These are phyloP conservation scores for Fusarium nematophilum DNA, from an alignment of 2,329 filamentous ascomycete genomes.

Conservation along the genomic window DNA sequence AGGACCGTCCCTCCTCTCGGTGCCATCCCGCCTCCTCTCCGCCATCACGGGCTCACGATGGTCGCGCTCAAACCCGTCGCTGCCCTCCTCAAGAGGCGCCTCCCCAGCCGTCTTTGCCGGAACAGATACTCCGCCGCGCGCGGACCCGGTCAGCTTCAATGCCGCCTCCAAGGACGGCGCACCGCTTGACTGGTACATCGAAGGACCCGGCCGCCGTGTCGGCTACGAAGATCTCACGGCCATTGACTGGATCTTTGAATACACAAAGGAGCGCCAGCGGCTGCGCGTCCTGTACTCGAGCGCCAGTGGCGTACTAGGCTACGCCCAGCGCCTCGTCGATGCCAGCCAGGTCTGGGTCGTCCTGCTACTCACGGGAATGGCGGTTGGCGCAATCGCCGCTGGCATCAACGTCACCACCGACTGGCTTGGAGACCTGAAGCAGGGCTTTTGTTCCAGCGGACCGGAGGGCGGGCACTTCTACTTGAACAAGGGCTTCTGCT, in stretches of 20 bases:
- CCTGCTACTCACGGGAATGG: constrained; percentile 84
- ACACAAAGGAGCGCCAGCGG: constrained; percentile 93
- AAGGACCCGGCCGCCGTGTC: constrained; percentile 88
- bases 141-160: constrained; percentile 30
- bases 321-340: constrained; percentile 79
- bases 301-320: constrained; percentile 77
- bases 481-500: constrained; percentile 91
- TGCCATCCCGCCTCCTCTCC: constrained; percentile 61
- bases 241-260: constrained; percentile 99
- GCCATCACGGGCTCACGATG: constrained; percentile 52
- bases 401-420: constrained; percentile 90
- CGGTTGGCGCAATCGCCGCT: constrained; percentile 86
- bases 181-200: constrained; percentile 84
- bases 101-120: constrained; percentile 32
- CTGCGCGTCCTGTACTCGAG: constrained; percentile 79
- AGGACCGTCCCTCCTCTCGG: constrained; percentile 61
- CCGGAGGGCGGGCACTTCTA: constrained; percentile 88
- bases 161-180: constrained; percentile 58
- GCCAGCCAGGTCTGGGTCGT: constrained; percentile 93
- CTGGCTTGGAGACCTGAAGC: constrained; percentile 94
- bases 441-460: constrained; percentile 82
- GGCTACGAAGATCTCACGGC: constrained; percentile 97
- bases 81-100: constrained; percentile 28
- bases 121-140: constrained; percentile 20
- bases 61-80: constrained; percentile 22